Evolutionary conservation across 2,329 filamentous ascomycete genomes (phyloP).

Genomic region (Fusarium sp.): DNA sequence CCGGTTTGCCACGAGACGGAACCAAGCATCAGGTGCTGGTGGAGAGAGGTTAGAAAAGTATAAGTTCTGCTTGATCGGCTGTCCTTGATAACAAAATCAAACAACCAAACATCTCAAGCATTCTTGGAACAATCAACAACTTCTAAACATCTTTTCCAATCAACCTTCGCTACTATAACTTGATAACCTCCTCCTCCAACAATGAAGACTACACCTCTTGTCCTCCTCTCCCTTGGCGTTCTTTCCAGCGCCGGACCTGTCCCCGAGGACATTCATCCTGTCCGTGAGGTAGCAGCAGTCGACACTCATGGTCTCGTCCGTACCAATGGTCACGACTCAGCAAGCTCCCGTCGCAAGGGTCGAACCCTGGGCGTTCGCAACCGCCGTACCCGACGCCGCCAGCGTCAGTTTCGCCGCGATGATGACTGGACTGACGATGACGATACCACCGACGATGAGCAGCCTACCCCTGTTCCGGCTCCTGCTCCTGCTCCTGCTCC

Average conservation of each 20-base stretch:
- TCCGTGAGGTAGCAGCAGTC: background rate
- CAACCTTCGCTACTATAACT: background rate
- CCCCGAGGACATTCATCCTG: background rate
- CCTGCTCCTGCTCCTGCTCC: background rate
- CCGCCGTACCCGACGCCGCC: background rate
- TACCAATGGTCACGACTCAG: background rate
- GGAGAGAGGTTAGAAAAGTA: background rate
- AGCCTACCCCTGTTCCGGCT: background rate
- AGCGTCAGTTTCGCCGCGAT: background rate
- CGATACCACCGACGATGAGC: background rate
- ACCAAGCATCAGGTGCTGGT: background rate
- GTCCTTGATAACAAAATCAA: background rate
- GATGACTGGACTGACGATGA: background rate
- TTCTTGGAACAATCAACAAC: background rate
- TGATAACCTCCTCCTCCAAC: background rate
- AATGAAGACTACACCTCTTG: background rate
- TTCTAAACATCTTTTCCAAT: background rate
- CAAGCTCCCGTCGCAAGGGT: background rate
- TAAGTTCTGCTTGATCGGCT: background rate
- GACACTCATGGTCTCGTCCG: background rate
- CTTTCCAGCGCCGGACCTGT: background rate
- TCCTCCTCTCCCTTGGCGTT: conserved; percentile 1
- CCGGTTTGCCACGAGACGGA: background rate
- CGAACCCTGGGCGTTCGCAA: background rate
- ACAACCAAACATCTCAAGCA: background rate